phyloP scores from a whole-genome alignment of 2,329 filamentous ascomycete genomes.

The Trichoderma afroharzianum region DNA sequence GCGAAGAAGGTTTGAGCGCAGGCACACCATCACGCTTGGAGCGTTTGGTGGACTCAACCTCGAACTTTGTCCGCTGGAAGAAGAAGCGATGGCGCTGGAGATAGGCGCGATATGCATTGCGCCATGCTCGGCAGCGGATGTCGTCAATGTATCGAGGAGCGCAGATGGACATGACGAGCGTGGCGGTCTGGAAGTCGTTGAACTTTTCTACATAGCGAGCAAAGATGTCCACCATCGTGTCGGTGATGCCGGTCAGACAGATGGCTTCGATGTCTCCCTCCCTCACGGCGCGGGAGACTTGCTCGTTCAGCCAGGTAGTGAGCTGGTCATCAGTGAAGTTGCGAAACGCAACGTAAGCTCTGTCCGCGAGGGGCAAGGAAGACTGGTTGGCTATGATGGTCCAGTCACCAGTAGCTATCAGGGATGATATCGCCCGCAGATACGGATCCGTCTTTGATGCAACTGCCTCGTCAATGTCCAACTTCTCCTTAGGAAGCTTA shows the following conservation, averaged over 20 bases:
- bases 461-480: slow-evolving; percentile 57
- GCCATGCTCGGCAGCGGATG: slow-evolving; percentile 70
- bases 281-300: slow-evolving; percentile 57
- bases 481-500: slow-evolving; percentile 43
- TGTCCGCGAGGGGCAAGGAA: slow-evolving; percentile 70
- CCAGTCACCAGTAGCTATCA: slow-evolving; percentile 77
- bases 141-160: slow-evolving; percentile 75
- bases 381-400: slow-evolving; percentile 66
- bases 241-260: slow-evolving; percentile 72
- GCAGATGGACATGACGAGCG: slow-evolving; percentile 69
- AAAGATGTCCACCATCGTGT: slow-evolving; percentile 69
- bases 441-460: slow-evolving; percentile 71
- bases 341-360: slow-evolving; percentile 68
- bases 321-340: slow-evolving; percentile 61
- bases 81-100: slow-evolving; percentile 71
- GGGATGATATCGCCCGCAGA: slow-evolving; percentile 72
- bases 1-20: slow-evolving; percentile 60
- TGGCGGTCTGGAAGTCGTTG: slow-evolving; percentile 74
- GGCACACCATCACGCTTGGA: slow-evolving; percentile 61
- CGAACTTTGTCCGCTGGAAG: slow-evolving; percentile 72
- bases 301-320: slow-evolving; percentile 63
- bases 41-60: slow-evolving; percentile 69
- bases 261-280: slow-evolving; percentile 74
- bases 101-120: slow-evolving; percentile 66
- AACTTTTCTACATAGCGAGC: slow-evolving; percentile 73